Conservation (phyloP, 495 filamentous ascomycete genomes). For the Lophiostoma macrostomum region DNA sequence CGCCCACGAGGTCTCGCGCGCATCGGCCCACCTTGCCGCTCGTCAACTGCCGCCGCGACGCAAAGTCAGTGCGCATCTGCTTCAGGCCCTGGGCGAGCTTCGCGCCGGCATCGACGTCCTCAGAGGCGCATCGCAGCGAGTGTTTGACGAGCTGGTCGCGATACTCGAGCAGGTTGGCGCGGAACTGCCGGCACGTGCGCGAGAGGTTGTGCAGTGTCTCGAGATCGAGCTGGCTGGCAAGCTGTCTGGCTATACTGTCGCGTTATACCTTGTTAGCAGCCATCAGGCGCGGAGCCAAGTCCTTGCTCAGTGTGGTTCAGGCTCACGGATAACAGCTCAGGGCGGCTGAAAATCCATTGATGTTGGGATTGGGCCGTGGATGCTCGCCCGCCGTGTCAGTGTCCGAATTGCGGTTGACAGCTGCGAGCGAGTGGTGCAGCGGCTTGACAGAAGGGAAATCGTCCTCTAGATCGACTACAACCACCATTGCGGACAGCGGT, state of each 20-base stretch:
- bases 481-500: too few relatives aligned
- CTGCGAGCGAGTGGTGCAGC: slow-evolving; percentile 21
- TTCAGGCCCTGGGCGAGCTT: slow-evolving; percentile 34
- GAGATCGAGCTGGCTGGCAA: slow-evolving; percentile 73
- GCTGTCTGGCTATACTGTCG: slow-evolving; percentile 68
- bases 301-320: slow-evolving; percentile 24
- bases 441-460: slow-evolving; percentile 25
- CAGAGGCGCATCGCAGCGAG: slow-evolving; percentile 75
- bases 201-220: slow-evolving; percentile 81
- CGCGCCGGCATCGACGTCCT: slow-evolving; percentile 51
- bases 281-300: slow-evolving; percentile 14
- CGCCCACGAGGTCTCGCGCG: slow-evolving; percentile 78
- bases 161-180: slow-evolving; percentile 70
- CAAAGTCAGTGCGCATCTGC: slow-evolving; percentile 29
- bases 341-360: slow-evolving; percentile 69
- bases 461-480: too few relatives aligned
- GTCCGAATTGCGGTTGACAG: not conserved
- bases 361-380: slow-evolving; percentile 59
- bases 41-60: slow-evolving; percentile 45
- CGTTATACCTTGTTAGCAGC: slow-evolving; percentile 26
- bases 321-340: slow-evolving; percentile 88
- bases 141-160: slow-evolving; percentile 66
- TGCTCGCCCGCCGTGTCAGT: slow-evolving; percentile 30
- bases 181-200: slow-evolving; percentile 74
- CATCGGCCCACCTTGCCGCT: slow-evolving; percentile 70